phyloP scores from a whole-genome alignment of 805 yeast species.

The Metschnikowia henanensis region DNA sequence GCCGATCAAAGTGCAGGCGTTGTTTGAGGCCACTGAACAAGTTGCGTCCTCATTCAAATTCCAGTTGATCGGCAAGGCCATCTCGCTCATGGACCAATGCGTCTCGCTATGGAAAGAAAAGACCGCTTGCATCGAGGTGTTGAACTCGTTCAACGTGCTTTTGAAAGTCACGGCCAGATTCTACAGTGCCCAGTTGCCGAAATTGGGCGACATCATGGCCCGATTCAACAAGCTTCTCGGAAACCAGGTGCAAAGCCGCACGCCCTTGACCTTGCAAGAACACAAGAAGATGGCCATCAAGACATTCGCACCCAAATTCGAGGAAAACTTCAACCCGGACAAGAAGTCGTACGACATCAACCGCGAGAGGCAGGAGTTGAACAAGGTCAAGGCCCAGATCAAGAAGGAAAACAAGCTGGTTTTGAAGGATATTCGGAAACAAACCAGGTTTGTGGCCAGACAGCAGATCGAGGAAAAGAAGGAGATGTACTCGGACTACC shows the following conservation, averaged over 20 bases:
- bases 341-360: constrained; percentile 88
- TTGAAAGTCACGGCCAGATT: constrained; percentile 39
- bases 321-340: constrained; percentile 95
- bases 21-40: constrained; percentile 13
- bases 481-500: constrained; percentile 73
- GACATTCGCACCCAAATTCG: constrained; percentile 86
- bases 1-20: constrained; percentile 13
- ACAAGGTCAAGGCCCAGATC: constrained; percentile 78
- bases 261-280: constrained; percentile 76
- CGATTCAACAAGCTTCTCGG: constrained; percentile 48
- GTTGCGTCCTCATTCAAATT: constrained; percentile 23
- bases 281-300: constrained; percentile 86
- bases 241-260: constrained; percentile 28
- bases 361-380: constrained; percentile 75
- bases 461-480: constrained; percentile 81
- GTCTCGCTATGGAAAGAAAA: constrained; percentile 59
- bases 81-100: constrained; percentile 32
- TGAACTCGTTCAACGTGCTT: constrained; percentile 45
- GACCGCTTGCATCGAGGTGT: constrained; percentile 59
- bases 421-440: constrained; percentile 87
- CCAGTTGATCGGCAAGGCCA: constrained; percentile 33
- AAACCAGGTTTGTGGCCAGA: constrained; percentile 82
- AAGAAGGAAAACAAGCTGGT: constrained; percentile 91
- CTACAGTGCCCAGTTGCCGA: constrained; percentile 32
- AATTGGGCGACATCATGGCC: constrained; percentile 34